These are phyloP conservation scores for Saccharomycopsis amapae DNA, from an alignment of 805 yeast species.

Conservation along the genomic window DNA sequence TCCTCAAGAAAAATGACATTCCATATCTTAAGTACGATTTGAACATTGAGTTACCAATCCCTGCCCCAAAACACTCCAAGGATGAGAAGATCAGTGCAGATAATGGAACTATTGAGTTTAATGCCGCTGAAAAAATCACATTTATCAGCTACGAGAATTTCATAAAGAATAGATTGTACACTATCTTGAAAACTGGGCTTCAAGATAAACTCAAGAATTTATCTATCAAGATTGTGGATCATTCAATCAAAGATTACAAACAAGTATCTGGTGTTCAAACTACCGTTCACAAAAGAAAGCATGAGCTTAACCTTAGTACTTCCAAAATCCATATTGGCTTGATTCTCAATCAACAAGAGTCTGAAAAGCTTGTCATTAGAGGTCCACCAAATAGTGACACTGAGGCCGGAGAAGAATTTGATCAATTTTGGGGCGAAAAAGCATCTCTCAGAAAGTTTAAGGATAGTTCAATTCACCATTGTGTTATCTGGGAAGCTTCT, in stretches of 20 bases:
- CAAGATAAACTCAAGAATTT: conserved; percentile 36
- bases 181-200: conserved; percentile 49
- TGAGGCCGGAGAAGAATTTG: conserved; percentile 56
- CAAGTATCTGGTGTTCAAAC: conserved; percentile 16
- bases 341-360: conserved; percentile 58
- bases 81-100: conserved; percentile 68
- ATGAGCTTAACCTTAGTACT: conserved; percentile 30
- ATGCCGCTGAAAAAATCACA: conserved; percentile 65
- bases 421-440: conserved; percentile 82
- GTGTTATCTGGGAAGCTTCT: conserved; percentile 73
- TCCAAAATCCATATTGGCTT: conserved; percentile 49
- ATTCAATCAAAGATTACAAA: conserved; percentile 10
- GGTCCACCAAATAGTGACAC: conserved; percentile 67
- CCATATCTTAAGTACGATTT: conserved; percentile 61
- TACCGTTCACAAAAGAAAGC: conserved; percentile 41
- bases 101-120: conserved; percentile 61
- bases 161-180: conserved; percentile 52
- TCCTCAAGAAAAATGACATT: conserved; percentile 49
- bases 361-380: conserved; percentile 76
- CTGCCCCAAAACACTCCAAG: conserved; percentile 29
- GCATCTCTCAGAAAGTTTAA: conserved; percentile 86
- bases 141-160: conserved; percentile 64
- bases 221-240: conserved; percentile 17
- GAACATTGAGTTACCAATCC: conserved; percentile 43
- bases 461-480: conserved; percentile 84